Conservation (phyloP, 768 basidiomycete species). For the Lactarius evosmus region DNA sequence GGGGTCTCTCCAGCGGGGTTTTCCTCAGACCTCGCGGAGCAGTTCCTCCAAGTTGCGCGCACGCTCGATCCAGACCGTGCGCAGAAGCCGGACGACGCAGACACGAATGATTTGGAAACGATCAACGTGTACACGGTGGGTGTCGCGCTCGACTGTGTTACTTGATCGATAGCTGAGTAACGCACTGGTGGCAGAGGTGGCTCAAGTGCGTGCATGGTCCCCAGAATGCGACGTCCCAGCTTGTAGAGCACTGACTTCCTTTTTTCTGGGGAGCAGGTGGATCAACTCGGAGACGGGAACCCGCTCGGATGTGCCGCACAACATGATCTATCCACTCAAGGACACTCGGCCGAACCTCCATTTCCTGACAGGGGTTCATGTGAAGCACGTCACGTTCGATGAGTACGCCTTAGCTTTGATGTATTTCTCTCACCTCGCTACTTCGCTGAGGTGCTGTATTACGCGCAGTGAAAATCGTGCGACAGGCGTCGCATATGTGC, state of each 20-base stretch:
- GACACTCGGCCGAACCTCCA: constrained; percentile 34
- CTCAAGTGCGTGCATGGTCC: constrained; percentile 34
- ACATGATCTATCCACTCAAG: constrained; percentile 39
- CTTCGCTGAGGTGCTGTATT: neutral
- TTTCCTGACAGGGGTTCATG: constrained; percentile 35
- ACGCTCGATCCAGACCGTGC: constrained; percentile 28
- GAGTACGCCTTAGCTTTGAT: constrained; percentile 31
- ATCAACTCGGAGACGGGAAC: constrained; percentile 47
- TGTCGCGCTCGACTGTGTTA: neutral
- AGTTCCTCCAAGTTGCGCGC: constrained; percentile 32
- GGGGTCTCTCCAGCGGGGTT: constrained; percentile 34
- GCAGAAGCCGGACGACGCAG: constrained; percentile 21
- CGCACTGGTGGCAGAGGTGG: constrained; percentile 23
- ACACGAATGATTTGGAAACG: constrained; percentile 28
- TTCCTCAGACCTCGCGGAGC: constrained; percentile 30
- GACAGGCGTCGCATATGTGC: constrained; percentile 15
- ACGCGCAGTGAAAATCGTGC: constrained; percentile 28
- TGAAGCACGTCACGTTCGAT: constrained; percentile 37
- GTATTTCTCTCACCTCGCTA: constrained; percentile 26
- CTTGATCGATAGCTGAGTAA: neutral
- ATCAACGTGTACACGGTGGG: constrained; percentile 31
- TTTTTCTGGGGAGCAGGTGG: constrained; percentile 41
- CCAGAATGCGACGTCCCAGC: neutral
- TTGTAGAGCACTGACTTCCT: neutral
- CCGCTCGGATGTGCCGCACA: constrained; percentile 52